A percentile compares a stretch with the other conserved stretches of the same genome.
Evolutionary conservation across 805 yeast species (phyloP).

Genomic region (Pichia gijzeniarum): DNA sequence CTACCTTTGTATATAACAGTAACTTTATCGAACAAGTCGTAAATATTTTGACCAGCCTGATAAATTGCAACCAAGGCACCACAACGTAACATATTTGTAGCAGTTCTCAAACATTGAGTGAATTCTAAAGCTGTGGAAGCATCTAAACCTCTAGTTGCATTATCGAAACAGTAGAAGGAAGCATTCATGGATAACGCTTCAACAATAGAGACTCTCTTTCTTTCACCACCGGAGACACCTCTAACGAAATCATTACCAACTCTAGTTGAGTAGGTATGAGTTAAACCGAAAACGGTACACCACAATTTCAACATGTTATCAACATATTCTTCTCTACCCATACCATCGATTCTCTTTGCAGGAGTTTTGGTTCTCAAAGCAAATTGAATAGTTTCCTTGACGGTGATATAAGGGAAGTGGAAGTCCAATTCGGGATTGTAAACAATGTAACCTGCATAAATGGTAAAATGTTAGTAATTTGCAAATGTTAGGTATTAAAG

Average conservation of each 20-base stretch:
- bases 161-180: constrained; percentile 57
- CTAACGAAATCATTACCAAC: constrained; percentile 63
- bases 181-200: constrained; percentile 54
- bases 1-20: constrained; percentile 54
- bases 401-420: constrained; percentile 74
- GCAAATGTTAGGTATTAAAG: too few relatives aligned
- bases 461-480: constrained; percentile 10
- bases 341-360: constrained; percentile 35
- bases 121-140: constrained; percentile 68
- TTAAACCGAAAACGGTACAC: constrained; percentile 51
- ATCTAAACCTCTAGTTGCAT: constrained; percentile 65
- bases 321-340: constrained; percentile 37
- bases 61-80: constrained; percentile 60
- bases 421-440: constrained; percentile 60
- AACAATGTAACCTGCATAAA: constrained; percentile 36
- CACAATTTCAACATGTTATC: constrained; percentile 39
- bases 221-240: constrained; percentile 68
- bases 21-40: constrained; percentile 54
- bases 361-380: constrained; percentile 71
- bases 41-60: constrained; percentile 63
- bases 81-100: constrained; percentile 50
- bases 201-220: constrained; percentile 64
- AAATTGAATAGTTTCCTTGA: constrained; percentile 63
- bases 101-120: constrained; percentile 54
- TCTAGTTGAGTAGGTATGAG: constrained; percentile 53